A percentile compares a stretch with the other conserved stretches of the same genome.
Conservation (phyloP, 768 basidiomycete species). For the Russula ochroleuca region DNA sequence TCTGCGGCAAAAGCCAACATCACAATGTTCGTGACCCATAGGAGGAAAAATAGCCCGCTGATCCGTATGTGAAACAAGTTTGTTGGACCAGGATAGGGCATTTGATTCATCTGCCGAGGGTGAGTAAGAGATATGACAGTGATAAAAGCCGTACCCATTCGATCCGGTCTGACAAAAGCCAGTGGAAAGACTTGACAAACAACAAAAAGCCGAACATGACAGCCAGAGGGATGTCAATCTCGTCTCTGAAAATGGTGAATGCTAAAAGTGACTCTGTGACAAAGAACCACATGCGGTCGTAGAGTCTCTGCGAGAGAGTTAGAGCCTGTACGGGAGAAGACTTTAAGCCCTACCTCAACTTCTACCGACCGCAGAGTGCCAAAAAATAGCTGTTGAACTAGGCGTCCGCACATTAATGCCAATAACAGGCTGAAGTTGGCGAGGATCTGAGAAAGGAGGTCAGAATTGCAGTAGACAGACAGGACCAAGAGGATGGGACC, state of each 20-base stretch:
- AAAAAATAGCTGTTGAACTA: slow-evolving; percentile 86
- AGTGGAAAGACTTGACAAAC: slow-evolving; percentile 96
- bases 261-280: slow-evolving; percentile 94
- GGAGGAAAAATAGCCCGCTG: slow-evolving; percentile 62
- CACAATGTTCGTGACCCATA: slow-evolving; percentile 69
- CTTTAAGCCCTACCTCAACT: slow-evolving; percentile 63
- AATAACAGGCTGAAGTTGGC: slow-evolving; percentile 86
- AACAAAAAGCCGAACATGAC: slow-evolving; percentile 93
- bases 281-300: slow-evolving; percentile 96
- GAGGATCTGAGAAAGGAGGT: slow-evolving; percentile 54
- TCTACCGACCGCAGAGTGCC: slow-evolving; percentile 82
- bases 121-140: slow-evolving; percentile 6
- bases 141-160: slow-evolving; percentile 70
- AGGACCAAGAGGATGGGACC: slow-evolving; percentile 43
- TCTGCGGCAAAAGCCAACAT: slow-evolving; percentile 81
- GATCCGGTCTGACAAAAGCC: slow-evolving; percentile 91
- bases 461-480: not conserved
- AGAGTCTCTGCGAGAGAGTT: slow-evolving; percentile 67
- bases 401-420: slow-evolving; percentile 68
- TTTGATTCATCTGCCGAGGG: slow-evolving; percentile 85
- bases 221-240: slow-evolving; percentile 88
- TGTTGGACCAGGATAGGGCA: slow-evolving; percentile 80
- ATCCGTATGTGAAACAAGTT: slow-evolving; percentile 83
- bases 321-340: not conserved
- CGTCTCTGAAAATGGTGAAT: slow-evolving; percentile 95